Evolutionary conservation across 805 yeast species (phyloP), one percentile per base, ranked within the genome.

Genomic region (Kodamaea sagamina): DNA sequence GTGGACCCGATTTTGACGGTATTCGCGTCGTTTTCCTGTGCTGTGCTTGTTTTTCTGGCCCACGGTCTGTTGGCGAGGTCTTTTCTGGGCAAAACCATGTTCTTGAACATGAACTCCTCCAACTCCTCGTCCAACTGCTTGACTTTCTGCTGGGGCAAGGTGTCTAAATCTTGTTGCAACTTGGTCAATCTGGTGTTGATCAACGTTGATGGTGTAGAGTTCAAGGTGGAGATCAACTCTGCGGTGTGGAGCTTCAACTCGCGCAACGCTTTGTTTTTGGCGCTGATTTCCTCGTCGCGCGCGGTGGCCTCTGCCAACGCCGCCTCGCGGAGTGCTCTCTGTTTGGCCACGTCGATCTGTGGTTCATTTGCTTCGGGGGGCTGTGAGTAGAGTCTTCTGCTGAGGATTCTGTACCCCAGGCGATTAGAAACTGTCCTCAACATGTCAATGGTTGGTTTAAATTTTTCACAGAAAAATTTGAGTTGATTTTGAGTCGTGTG

Each of bases 291-390:
- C 55, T 68, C 73, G 43, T 70, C 75, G 44, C 59, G 57, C 6
- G 74, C 73, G n/a, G 67, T 54, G 1, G 74, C 73, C 46, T 68
- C 73, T 1, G 72, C 71, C 35, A 70, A 47, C n/a, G 69, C 71
- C 43, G 52, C 58, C 46, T 70, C 74, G 49, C 74, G 63, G 28
- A 63, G 46, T 36, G 62, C 63, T 44, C 57, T 62, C 44, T 62
- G 67, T 29, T 53, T 46, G 46, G 28, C 29, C 2, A n/a, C 15
- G 9, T 41, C 40, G n/a, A 26, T 15, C 32, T 42, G 44, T 17
- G 47, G 18, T 28, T 26, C 13, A 4, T 31, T 15, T 11, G 25
- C 13, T 25, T 44, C 37, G 29, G 43, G 16, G 13, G 16, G 32
- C 8, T 12, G 8, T 6, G 46, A 43, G 28, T 43, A 26, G 2